Evolutionary conservation across 257 asterid species (phyloP).

Genomic region (Ilex asprella): DNA sequence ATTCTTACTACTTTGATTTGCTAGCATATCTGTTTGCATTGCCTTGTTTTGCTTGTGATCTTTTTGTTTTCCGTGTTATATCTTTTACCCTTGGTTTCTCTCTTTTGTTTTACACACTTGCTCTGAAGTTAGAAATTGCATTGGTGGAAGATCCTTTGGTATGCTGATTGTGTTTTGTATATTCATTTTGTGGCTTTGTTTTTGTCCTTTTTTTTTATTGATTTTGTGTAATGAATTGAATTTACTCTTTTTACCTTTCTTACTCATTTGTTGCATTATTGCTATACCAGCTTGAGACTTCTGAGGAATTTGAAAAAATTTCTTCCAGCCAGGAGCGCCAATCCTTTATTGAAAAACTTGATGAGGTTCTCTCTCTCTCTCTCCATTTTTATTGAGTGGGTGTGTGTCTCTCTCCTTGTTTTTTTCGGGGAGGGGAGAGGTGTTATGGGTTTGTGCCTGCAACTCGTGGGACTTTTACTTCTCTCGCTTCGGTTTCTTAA

Average conservation of each 20-base stretch:
- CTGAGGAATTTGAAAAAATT: conserved; percentile 70
- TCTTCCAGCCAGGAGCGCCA: conserved; percentile 74
- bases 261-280: conserved; percentile 9
- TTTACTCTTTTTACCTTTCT: conserved; percentile 12
- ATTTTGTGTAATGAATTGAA: conserved; percentile 1
- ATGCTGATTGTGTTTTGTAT: neutral
- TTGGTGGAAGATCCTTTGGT: neutral
- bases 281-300: conserved; percentile 48
- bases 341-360: conserved; percentile 76
- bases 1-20: neutral
- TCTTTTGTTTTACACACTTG: neutral
- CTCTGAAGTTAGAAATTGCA: neutral
- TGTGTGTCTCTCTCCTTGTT: neutral
- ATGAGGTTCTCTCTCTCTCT: conserved; percentile 55
- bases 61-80: too few relatives aligned
- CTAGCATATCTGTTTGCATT: neutral
- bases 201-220: neutral
- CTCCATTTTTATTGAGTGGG: conserved; percentile 8
- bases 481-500: conserved; percentile 11
- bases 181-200: neutral
- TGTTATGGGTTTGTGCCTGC: neutral
- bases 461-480: neutral
- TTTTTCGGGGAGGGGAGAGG: too few relatives aligned
- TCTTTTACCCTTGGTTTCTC: neutral
- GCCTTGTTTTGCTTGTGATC: neutral